Evolutionary conservation across 2,329 filamentous ascomycete species (phyloP).

Genomic region (Xylaria hypoxylon): DNA sequence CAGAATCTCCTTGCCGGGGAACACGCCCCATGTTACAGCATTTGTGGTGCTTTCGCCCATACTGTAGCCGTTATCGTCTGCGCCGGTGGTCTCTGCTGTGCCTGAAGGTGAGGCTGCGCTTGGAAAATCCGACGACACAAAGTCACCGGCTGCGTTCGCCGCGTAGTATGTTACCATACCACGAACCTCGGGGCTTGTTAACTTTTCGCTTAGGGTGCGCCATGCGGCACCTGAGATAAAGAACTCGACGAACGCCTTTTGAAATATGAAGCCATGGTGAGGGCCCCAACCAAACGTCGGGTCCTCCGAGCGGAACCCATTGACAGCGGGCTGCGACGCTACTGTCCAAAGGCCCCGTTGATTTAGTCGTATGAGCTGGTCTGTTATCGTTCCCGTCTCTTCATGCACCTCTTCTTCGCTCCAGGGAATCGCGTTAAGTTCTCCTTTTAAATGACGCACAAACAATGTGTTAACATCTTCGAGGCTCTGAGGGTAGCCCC

Average conservation of each 20-base stretch:
- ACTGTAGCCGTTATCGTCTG: slow-evolving; percentile 8
- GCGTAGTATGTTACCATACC: slow-evolving; percentile 89
- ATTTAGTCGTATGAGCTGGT: slow-evolving; percentile 81
- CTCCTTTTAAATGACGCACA: slow-evolving; percentile 81
- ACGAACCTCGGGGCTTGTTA: slow-evolving; percentile 68
- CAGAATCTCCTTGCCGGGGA: slow-evolving; percentile 94
- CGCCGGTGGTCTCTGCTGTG: not conserved
- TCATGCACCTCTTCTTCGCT: slow-evolving; percentile 88
- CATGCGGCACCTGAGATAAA: slow-evolving; percentile 85
- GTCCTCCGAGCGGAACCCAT: slow-evolving; percentile 82
- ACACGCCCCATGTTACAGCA: slow-evolving; percentile 96
- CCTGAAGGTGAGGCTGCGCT: slow-evolving; percentile 48
- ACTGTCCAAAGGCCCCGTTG: slow-evolving; percentile 93
- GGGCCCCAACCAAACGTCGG: slow-evolving; percentile 93
- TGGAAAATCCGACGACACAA: slow-evolving; percentile 73
- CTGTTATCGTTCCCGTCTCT: slow-evolving; percentile 84
- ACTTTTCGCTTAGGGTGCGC: slow-evolving; percentile 70
- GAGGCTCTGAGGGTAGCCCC: slow-evolving; percentile 79
- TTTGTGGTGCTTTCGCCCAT: slow-evolving; percentile 74
- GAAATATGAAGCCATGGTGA: slow-evolving; percentile 91
- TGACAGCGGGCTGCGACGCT: slow-evolving; percentile 93
- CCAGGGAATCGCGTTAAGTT: slow-evolving; percentile 88
- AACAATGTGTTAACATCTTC: slow-evolving; percentile 85
- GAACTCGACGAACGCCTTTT: slow-evolving; percentile 98
- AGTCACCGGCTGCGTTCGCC: slow-evolving; percentile 80